A percentile compares a stretch with the other conserved stretches of the same genome.
phyloP scores from a whole-genome alignment of 805 yeast genomes.

The Candida jianshihensis region DNA sequence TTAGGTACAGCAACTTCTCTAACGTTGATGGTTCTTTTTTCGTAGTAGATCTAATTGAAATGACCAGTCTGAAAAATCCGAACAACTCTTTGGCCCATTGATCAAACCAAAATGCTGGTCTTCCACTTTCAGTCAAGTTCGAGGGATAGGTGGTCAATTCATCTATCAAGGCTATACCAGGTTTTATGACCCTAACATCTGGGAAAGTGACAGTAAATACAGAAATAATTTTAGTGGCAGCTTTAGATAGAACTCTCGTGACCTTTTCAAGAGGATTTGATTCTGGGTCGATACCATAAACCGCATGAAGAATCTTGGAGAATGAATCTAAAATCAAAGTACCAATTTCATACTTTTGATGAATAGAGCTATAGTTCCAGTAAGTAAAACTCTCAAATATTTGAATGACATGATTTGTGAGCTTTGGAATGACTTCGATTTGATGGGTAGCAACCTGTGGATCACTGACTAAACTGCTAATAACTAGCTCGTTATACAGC shows the following conservation, averaged over 20 bases:
- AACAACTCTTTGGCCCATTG: constrained; percentile 46
- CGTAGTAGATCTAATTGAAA: constrained; percentile 48
- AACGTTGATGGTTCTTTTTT: constrained; percentile 51
- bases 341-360: constrained; percentile 60
- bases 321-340: constrained; percentile 47
- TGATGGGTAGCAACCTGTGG: constrained; percentile 34
- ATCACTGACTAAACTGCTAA: constrained; percentile 37
- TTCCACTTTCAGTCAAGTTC: constrained; percentile 34
- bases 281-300: constrained; percentile 46
- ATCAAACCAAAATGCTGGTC: constrained; percentile 39
- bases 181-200: constrained; percentile 46
- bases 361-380: constrained; percentile 55
- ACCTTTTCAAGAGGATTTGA: constrained; percentile 31
- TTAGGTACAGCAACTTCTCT: constrained; percentile 52
- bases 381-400: constrained; percentile 67
- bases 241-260: constrained; percentile 41
- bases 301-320: constrained; percentile 42
- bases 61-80: constrained; percentile 47
- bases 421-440: constrained; percentile 45
- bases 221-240: constrained; percentile 45
- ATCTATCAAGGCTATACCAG: constrained; percentile 46
- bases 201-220: constrained; percentile 50
- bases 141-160: constrained; percentile 32
- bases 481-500: constrained; percentile 45
- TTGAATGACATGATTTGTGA: constrained; percentile 51